Base-by-base conservation (phyloP, 495 filamentous ascomycete species). In the Pyrenula aspistea region DNA sequence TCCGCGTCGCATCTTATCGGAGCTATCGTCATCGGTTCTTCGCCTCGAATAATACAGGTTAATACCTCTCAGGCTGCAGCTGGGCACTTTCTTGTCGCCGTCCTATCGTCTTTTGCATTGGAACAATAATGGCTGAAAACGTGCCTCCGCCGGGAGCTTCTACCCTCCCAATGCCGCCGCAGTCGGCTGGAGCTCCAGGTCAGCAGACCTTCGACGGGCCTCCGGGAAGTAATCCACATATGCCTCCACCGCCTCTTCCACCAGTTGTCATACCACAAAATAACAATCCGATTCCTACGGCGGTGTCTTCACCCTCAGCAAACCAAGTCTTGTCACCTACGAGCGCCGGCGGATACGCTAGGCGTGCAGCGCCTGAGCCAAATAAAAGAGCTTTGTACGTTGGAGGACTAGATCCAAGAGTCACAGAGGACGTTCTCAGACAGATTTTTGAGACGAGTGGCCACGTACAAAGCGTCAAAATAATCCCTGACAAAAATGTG, bases 361-460 rank as follows among this genome's bases (percentile, higher is more conserved):
- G 93, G 63, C 91, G 93, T 62, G 88, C 91, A 25, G 93, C 93
- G 19, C 93, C 93, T 53, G 93, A 99, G 73, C 93, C 93, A 49
- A 99, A 99, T 77, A 99, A 99, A 81, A 81, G 94, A 62, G 93
- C 93, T 49, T 75, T 99, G 51, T 99, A 99, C 62, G 91, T 99
- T 51, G 93, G 93, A 25, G 93, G 93, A 52, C 76, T 99, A 60
- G 94, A 99, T 67, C 89, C 90, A 31, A 81, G 93, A 53, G 93
- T 97, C 50, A 96, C 93, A 25, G 93, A 99, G 67, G 93, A 97
- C 66, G 89, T 97, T 36, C 70, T 99, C 62, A 88, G 90, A 63
- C 94, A 97, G 68, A 99, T 99, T 56, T 99, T 99, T 65, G 94
- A 99, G 75, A 97, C 93, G 2, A 95, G 89, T 55, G 93, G 93